These are phyloP conservation scores for Blastomyces silverae DNA, from an alignment of 2,329 filamentous ascomycete genomes.

Conservation along the genomic window DNA sequence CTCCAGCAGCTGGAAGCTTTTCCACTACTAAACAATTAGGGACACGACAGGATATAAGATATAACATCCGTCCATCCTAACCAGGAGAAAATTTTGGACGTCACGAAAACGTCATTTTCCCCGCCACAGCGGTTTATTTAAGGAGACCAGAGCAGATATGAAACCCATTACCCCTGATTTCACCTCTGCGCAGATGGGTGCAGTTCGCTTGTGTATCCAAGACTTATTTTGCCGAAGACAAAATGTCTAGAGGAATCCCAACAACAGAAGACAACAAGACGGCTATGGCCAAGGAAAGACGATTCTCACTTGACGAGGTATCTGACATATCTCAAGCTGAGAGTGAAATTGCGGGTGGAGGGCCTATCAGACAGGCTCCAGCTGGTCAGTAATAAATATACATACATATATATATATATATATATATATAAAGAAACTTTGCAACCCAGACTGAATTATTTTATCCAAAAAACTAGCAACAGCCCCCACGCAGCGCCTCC, in stretches of 20 bases:
- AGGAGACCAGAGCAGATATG: neutral
- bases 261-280: neutral
- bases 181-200: neutral
- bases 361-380: neutral
- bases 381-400: neutral
- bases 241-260: constrained; percentile 5
- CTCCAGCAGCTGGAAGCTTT: too few relatives aligned
- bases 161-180: neutral
- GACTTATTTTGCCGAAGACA: neutral
- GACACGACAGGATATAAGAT: too few relatives aligned
- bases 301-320: neutral
- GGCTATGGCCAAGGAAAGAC: neutral
- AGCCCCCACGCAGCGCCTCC: neutral
- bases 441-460: too few relatives aligned
- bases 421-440: too few relatives aligned
- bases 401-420: too few relatives aligned
- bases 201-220: neutral
- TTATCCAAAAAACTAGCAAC: neutral
- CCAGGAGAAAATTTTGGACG: neutral
- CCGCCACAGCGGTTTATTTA: neutral
- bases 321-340: constrained; percentile 6
- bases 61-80: too few relatives aligned
- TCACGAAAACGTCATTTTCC: constrained; percentile 9
- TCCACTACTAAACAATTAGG: too few relatives aligned
- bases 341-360: neutral